A percentile compares a stretch with the other conserved stretches of the same genome.
phyloP scores from a whole-genome alignment of 768 basidiomycete species.

The Boletus rubroflammeus region DNA sequence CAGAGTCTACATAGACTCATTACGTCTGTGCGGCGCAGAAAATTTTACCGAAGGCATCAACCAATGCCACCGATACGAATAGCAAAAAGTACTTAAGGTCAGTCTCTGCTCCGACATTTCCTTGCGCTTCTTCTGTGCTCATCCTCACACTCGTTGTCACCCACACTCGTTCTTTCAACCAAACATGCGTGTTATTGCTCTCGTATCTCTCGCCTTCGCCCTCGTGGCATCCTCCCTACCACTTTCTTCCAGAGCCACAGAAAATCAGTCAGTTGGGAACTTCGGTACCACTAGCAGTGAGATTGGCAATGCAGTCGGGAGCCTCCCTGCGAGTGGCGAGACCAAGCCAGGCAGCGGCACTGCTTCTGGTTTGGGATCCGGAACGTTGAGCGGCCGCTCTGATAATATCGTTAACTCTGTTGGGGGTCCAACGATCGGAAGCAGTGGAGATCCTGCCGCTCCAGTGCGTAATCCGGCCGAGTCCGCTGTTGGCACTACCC shows the following conservation, averaged over 20 bases:
- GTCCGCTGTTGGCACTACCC: too few species aligned
- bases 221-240: slow-evolving; percentile 8
- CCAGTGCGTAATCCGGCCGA: too few species aligned
- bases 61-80: neutral
- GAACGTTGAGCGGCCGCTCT: neutral
- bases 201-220: slow-evolving; percentile 9
- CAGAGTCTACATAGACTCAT: too few species aligned
- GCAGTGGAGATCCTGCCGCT: too few species aligned
- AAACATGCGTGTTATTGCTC: slow-evolving; percentile 10
- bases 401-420: too few species aligned
- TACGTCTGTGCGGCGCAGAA: neutral
- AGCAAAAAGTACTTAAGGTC: neutral
- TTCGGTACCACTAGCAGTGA: too few species aligned
- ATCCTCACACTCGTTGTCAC: slow-evolving; percentile 5
- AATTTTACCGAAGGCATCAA: neutral
- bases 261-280: too few species aligned
- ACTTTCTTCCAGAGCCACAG: neutral
- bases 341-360: too few species aligned
- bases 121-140: neutral
- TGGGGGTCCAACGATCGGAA: too few species aligned
- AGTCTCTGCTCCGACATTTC: neutral
- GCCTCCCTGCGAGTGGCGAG: too few species aligned
- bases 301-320: neutral
- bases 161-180: neutral
- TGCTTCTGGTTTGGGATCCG: neutral